Evolutionary conservation across 805 yeast species (phyloP).

Genomic region (Lipomyces sp.): DNA sequence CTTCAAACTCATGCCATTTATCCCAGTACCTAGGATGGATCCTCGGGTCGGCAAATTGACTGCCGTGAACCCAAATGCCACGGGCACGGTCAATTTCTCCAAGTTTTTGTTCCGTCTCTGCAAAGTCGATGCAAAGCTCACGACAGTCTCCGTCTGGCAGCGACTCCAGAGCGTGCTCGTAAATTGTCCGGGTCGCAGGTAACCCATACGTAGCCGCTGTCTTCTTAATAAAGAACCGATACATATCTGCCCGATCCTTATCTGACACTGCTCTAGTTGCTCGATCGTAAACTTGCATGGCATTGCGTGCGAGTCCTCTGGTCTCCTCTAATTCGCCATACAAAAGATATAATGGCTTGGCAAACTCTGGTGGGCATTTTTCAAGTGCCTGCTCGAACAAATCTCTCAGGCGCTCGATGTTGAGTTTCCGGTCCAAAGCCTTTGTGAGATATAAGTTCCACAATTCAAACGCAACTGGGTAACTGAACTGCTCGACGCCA

Average conservation of each 20-base stretch:
- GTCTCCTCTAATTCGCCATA: constrained; percentile 68
- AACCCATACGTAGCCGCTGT: constrained; percentile 51
- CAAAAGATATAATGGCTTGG: constrained; percentile 56
- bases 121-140: constrained; percentile 58
- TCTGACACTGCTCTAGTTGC: constrained; percentile 47
- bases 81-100: constrained; percentile 67
- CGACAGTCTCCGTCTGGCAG: constrained; percentile 53
- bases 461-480: constrained; percentile 66
- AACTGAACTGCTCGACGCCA: constrained; percentile 65
- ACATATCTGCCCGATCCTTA: constrained; percentile 49
- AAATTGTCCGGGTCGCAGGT: constrained; percentile 54
- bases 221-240: constrained; percentile 52
- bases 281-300: constrained; percentile 54
- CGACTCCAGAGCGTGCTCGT: constrained; percentile 56
- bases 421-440: constrained; percentile 49
- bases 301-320: constrained; percentile 56
- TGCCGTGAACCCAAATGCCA: constrained; percentile 61
- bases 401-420: constrained; percentile 66
- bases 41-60: constrained; percentile 49
- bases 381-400: constrained; percentile 70
- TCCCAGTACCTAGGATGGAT: constrained; percentile 56
- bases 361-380: constrained; percentile 55
- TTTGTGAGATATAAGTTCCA: constrained; percentile 72
- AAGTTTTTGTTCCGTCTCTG: constrained; percentile 57
- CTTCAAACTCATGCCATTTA: constrained; percentile 75